Evolutionary conservation across 768 basidiomycete genomes (phyloP).

Genomic region (Amyloporia xantha): DNA sequence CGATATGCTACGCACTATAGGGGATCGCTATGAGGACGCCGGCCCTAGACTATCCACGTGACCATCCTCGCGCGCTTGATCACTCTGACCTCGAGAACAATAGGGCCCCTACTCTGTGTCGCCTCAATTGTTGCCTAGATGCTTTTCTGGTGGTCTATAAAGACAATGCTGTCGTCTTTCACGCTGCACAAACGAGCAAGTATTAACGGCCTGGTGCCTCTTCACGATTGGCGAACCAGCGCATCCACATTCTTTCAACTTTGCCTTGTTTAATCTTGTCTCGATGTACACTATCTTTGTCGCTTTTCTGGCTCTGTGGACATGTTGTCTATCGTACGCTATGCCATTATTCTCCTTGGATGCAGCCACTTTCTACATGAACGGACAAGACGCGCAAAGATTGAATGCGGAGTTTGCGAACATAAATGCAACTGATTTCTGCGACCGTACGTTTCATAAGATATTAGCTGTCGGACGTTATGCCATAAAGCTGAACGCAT

Average conservation of each 20-base stretch:
- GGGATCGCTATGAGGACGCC: not conserved
- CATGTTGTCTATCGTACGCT: not conserved
- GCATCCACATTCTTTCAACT: not conserved
- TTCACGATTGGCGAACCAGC: conserved; percentile 2
- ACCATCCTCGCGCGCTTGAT: not conserved
- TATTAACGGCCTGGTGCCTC: not conserved
- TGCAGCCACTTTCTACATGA: conserved; percentile 36
- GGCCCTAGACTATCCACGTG: conserved; percentile 4
- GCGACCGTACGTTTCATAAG: conserved; percentile 38
- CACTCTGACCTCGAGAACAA: conserved; percentile 2
- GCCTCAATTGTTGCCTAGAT: too few relatives aligned
- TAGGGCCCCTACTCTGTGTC: not conserved
- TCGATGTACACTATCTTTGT: not conserved
- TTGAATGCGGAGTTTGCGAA: conserved; percentile 42
- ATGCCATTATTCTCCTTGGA: conserved; percentile 25
- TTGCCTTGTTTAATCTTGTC: not conserved
- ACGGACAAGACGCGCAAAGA: conserved; percentile 44
- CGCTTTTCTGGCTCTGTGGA: not conserved
- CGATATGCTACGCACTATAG: not conserved
- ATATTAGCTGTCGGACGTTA: too few relatives aligned
- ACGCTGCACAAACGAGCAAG: too few relatives aligned
- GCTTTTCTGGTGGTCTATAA: too few relatives aligned
- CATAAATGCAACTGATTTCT: conserved; percentile 36
- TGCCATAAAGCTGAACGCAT: too few relatives aligned
- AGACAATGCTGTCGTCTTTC: too few relatives aligned